Evolutionary conservation across 805 yeast species (phyloP).

Genomic region (Schwanniomyces yamadae): DNA sequence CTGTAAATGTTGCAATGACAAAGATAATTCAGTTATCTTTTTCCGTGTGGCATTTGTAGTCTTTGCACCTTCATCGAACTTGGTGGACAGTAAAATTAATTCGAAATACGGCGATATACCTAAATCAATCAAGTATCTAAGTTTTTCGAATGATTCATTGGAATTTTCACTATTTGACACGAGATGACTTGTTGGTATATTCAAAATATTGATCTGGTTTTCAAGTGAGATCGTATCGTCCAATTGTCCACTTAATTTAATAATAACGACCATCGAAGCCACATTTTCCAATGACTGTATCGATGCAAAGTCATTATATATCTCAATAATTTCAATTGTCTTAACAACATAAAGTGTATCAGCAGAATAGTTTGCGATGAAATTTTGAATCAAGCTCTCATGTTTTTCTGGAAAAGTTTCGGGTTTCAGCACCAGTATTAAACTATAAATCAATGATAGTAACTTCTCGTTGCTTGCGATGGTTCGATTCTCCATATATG

Average conservation of each 20-base stretch:
- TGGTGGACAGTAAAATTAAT: conserved; percentile 25
- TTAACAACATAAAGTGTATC: conserved; percentile 21
- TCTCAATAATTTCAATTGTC: background rate
- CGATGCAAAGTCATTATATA: conserved; percentile 10
- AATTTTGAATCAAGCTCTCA: conserved; percentile 6
- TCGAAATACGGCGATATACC: conserved; percentile 76
- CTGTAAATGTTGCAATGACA: conserved; percentile 65
- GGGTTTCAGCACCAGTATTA: background rate
- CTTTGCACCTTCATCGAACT: conserved; percentile 4
- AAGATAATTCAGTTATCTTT: conserved; percentile 65
- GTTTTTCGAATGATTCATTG: conserved; percentile 43
- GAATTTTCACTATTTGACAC: conserved; percentile 7
- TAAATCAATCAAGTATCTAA: conserved; percentile 57
- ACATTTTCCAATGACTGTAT: conserved; percentile 4
- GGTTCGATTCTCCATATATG: background rate
- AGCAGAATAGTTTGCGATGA: conserved; percentile 18
- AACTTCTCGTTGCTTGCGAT: conserved; percentile 1
- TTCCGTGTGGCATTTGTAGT: conserved; percentile 43
- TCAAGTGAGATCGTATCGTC: conserved; percentile 18
- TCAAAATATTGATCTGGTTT: conserved; percentile 32
- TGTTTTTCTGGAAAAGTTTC: background rate
- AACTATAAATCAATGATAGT: conserved; percentile 5
- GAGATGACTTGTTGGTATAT: conserved; percentile 25
- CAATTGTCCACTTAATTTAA: conserved; percentile 42
- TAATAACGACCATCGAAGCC: conserved; percentile 33